Conservation (phyloP, 306 rosid genomes). For the Fragaria ananassa region DNA sequence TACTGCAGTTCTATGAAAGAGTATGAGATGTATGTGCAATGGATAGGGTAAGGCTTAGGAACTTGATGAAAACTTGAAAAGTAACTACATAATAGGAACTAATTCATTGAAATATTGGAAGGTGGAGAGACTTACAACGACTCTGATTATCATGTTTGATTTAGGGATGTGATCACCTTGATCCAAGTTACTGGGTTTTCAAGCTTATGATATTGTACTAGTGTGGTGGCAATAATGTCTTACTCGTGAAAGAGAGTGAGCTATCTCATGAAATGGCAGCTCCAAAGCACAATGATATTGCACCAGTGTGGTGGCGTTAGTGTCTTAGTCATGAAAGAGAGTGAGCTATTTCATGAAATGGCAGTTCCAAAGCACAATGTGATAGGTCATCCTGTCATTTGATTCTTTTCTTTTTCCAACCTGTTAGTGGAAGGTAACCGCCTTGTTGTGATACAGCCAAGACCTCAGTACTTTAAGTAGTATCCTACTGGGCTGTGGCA, state of each 20-base stretch:
- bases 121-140: neutral
- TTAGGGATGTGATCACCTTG: neutral
- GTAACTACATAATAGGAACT: neutral
- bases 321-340: neutral
- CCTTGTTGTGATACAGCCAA: neutral
- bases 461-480: neutral
- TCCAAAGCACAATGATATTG: neutral
- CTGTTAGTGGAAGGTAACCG: neutral
- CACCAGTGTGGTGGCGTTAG: neutral
- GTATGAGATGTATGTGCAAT: neutral
- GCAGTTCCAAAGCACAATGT: neutral
- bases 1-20: too few species aligned
- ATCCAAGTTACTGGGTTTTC: neutral
- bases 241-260: neutral
- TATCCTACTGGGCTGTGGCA: neutral
- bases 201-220: neutral
- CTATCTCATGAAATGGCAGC: too few species aligned
- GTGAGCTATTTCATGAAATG: neutral
- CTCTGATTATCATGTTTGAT: neutral
- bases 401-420: neutral
- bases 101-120: neutral
- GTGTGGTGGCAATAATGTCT: neutral
- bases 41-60: neutral
- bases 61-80: neutral
- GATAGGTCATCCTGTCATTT: neutral